Percentiles rank a stretch among this genome's conserved stretches.
phyloP scores from a whole-genome alignment of 2,329 filamentous ascomycete species.

The Pseudogymnoascus sp. region DNA sequence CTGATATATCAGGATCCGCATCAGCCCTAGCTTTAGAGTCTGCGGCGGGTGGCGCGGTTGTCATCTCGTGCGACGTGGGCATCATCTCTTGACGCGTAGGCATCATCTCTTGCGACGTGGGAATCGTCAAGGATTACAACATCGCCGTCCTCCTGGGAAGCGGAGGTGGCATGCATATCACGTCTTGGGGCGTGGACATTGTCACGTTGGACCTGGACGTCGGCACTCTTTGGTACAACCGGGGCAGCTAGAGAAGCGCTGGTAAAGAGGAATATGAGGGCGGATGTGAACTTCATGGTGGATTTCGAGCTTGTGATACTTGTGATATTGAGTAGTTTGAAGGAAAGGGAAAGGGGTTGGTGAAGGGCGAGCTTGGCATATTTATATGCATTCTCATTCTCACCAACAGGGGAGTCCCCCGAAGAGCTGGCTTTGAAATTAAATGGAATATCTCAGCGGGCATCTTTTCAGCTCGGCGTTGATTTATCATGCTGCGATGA shows the following conservation, averaged over 20 bases:
- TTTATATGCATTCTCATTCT: neutral
- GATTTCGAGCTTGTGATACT: neutral
- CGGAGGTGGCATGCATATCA: too few relatives aligned
- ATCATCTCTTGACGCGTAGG: neutral
- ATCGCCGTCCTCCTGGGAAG: too few relatives aligned
- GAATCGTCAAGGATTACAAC: neutral
- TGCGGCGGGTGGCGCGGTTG: neutral
- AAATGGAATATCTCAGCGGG: too few relatives aligned
- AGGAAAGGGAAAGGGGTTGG: neutral
- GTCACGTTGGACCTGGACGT: neutral
- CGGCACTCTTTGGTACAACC: neutral
- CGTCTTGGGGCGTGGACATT: neutral
- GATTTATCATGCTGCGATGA: neutral
- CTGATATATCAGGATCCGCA: neutral
- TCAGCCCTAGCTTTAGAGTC: neutral
- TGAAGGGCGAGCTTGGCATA: neutral
- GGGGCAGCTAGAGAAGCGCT: neutral
- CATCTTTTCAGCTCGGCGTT: neutral
- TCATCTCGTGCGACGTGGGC: neutral
- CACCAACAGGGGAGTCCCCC: too few relatives aligned
- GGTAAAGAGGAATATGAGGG: neutral
- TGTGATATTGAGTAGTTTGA: neutral
- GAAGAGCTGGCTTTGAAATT: too few relatives aligned
- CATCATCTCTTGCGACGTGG: neutral
- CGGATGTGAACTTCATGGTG: neutral